Percentiles rank a stretch among this genome's conserved stretches.
phyloP scores from a whole-genome alignment of 176 grass and related monocot species.

The Carex parvula region DNA sequence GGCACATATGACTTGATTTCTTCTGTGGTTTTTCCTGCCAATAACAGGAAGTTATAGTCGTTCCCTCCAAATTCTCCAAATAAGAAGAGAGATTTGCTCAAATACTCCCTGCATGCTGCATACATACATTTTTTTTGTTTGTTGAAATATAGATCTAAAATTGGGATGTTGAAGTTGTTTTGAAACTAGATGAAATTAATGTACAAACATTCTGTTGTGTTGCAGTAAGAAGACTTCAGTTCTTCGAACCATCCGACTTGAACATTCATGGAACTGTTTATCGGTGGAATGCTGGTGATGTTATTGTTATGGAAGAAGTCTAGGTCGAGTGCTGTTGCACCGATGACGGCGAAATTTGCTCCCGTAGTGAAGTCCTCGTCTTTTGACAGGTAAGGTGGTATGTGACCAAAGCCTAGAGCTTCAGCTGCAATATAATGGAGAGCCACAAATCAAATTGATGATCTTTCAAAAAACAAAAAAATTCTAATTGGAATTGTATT shows the following conservation, averaged over 20 bases:
- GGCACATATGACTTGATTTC: constrained; percentile 53
- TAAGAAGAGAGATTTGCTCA: constrained; percentile 62
- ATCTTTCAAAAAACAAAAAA: not conserved
- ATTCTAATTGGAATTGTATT: not conserved
- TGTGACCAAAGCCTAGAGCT: constrained; percentile 48
- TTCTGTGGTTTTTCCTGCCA: constrained; percentile 47
- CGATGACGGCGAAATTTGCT: constrained; percentile 81
- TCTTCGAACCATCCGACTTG: constrained; percentile 77
- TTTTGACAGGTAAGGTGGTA: constrained; percentile 50
- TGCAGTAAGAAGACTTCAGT: constrained; percentile 52
- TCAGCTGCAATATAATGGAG: constrained; percentile 38
- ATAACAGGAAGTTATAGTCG: constrained; percentile 72
- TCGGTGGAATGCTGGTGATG: constrained; percentile 51
- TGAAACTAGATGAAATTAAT: not conserved
- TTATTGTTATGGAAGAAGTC: constrained; percentile 58
- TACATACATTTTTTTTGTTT: not conserved
- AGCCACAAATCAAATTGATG: not conserved
- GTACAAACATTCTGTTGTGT: constrained; percentile 29
- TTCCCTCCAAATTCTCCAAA: constrained; percentile 91
- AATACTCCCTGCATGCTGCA: constrained; percentile 48
- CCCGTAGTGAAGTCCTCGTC: constrained; percentile 72
- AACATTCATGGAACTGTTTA: constrained; percentile 59
- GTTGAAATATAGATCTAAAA: not conserved
- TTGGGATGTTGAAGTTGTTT: no score
- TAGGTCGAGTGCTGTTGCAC: constrained; percentile 64